Percentiles rank a stretch among this genome's conserved stretches.
Evolutionary conservation across 192 early-diverging fungal species (phyloP).

Genomic region (Linnemannia elongata): DNA sequence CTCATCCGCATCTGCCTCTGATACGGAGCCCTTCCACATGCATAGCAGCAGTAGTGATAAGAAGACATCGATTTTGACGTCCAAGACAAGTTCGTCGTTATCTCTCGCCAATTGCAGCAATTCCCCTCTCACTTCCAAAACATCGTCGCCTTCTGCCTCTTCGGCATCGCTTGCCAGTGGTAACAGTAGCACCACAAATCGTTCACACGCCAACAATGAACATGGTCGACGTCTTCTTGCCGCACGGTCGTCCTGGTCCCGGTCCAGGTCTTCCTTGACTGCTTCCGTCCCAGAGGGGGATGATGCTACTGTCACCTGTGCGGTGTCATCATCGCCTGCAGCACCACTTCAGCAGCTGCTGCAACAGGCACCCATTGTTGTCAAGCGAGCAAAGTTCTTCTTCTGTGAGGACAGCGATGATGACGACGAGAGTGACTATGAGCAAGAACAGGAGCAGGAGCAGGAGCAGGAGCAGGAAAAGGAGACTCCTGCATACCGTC

Average conservation of each 20-base stretch:
- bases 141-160: background rate
- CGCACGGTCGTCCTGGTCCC: no score
- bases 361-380: background rate
- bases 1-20: background rate
- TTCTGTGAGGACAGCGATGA: conserved; percentile 11
- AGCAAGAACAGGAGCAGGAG: background rate
- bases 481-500: background rate
- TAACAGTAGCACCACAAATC: no score
- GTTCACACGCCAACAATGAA: no score
- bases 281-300: background rate
- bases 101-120: conserved; percentile 4
- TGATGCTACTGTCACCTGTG: background rate
- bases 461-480: background rate
- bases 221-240: no score
- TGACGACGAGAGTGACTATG: background rate
- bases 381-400: background rate
- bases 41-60: no score
- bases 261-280: background rate
- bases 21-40: background rate
- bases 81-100: background rate
- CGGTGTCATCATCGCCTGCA: background rate
- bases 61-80: background rate
- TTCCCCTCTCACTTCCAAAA: background rate
- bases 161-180: no score
- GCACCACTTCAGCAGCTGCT: background rate